Conservation (phyloP, 352 stramenopile genomes). For the Phytophthora europaea region DNA sequence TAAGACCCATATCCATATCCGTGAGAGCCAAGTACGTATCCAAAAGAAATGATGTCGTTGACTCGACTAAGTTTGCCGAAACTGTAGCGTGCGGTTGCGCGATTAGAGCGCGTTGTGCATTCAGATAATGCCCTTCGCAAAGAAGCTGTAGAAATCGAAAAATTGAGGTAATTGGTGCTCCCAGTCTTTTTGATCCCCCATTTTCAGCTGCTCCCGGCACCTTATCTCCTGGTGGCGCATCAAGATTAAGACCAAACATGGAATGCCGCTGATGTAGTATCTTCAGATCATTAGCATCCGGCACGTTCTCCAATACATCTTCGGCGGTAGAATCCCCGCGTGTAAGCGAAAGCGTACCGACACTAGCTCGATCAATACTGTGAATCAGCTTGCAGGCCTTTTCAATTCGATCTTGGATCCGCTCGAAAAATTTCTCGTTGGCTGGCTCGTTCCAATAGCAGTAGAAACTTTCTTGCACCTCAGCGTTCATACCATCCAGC, state of each 20-base stretch:
- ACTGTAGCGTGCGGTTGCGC: conserved; percentile 36
- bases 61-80: conserved; percentile 71
- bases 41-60: conserved; percentile 71
- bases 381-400: conserved; percentile 59
- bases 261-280: conserved; percentile 27
- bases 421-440: conserved; percentile 58
- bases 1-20: conserved; percentile 58
- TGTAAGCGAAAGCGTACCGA: conserved; percentile 2
- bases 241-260: conserved; percentile 25
- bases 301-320: conserved; percentile 7
- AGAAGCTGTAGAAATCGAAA: conserved; percentile 83
- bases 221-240: conserved; percentile 10
- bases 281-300: conserved; percentile 14
- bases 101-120: conserved; percentile 69
- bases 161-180: conserved; percentile 49
- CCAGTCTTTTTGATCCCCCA: conserved; percentile 27
- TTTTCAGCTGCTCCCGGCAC: conserved; percentile 8
- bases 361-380: conserved; percentile 37
- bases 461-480: conserved; percentile 81
- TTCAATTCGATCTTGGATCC: conserved; percentile 58
- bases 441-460: conserved; percentile 48
- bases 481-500: conserved; percentile 80
- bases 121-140: conserved; percentile 79
- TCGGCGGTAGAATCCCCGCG: not conserved
- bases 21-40: conserved; percentile 66